Evolutionary conservation across 2,329 filamentous ascomycete species (phyloP), one percentile per base, ranked within the genome.

Genomic region (Cephalotrichum gorgonifer): DNA sequence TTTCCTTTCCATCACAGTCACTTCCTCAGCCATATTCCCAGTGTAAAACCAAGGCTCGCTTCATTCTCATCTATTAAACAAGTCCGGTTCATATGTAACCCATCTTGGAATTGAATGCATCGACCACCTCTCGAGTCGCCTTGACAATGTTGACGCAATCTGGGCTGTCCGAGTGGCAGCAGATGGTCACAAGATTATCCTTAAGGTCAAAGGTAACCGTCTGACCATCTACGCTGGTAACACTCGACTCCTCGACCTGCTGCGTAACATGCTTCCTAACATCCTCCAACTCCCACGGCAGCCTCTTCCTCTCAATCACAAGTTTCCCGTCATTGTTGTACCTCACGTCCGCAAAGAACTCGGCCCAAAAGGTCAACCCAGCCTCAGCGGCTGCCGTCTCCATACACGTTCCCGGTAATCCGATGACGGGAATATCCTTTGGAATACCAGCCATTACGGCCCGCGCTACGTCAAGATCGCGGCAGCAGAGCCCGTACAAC

Each of bases 261-360:
- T 68, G 62, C n/a, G 58, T 52, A 5, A 71, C 64, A 48, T 69
- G 67, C 41, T 58, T 63, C 57, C 62, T 62, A 14, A 70, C 64
- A 33, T 70, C 67, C 6, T 62, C 61, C 1, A 60, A 49, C 23
- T 63, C 57, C 64, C 31, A 33, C 7, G 67, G 61, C 66, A 78
- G 76, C 64, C 79, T 80, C 64, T 78, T 77, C 28, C 77, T 67
- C 71, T 51, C 74, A 60, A 57, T 51, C 3, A 59, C 52, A 15
- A 61, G 44, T 7, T 46, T 51, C 1, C 56, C 58, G n/a, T 59
- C 58, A 6, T 53, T 44, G 3, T 44, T 46, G 20, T 61, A 61
- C 47, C 58, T 57, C n/a, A 61, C 58, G 14, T 61, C 59, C 1
- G 53, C 58, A 31, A 56, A 61, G 27, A 56, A 55, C 50, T 61